Evolutionary conservation across 2,329 filamentous ascomycete species (phyloP).

Genomic region (Aspergillus thermomutatus): DNA sequence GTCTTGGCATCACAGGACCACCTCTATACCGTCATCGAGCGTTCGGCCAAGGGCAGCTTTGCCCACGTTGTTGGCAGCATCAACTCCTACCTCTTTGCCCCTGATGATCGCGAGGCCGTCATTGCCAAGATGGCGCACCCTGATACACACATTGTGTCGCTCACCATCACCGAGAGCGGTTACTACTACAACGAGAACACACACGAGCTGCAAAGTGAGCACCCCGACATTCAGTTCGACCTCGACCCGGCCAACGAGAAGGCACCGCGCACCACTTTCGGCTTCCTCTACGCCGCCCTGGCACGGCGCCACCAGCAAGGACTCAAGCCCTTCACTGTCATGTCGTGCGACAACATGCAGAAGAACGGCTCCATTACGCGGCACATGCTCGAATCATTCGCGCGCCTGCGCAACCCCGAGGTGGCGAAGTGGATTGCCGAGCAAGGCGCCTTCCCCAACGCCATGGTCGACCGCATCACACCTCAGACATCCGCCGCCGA

Average conservation of each 20-base stretch:
- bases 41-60: slow-evolving; percentile 49
- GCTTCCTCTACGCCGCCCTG: slow-evolving; percentile 52
- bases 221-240: slow-evolving; percentile 51
- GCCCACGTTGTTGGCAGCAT: slow-evolving; percentile 52
- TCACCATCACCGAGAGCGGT: slow-evolving; percentile 56
- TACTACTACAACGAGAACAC: slow-evolving; percentile 59
- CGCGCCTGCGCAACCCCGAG: slow-evolving; percentile 45
- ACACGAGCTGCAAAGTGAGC: slow-evolving; percentile 49
- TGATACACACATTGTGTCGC: slow-evolving; percentile 53
- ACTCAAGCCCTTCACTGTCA: slow-evolving; percentile 52
- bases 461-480: slow-evolving; percentile 57
- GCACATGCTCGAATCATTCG: slow-evolving; percentile 52
- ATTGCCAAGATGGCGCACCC: slow-evolving; percentile 55
- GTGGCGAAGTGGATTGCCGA: slow-evolving; percentile 50
- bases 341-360: slow-evolving; percentile 58
- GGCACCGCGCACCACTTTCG: slow-evolving; percentile 48
- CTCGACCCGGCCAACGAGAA: slow-evolving; percentile 42
- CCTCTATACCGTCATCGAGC: slow-evolving; percentile 55
- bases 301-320: slow-evolving; percentile 45
- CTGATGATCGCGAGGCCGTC: slow-evolving; percentile 51
- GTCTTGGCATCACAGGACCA: slow-evolving; percentile 48
- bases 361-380: slow-evolving; percentile 55
- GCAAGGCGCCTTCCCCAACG: slow-evolving; percentile 52
- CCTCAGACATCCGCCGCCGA: slow-evolving; percentile 48
- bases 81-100: slow-evolving; percentile 52